Conservation (phyloP, 306 rosid species). For the Trichosanthes cucumerina region DNA sequence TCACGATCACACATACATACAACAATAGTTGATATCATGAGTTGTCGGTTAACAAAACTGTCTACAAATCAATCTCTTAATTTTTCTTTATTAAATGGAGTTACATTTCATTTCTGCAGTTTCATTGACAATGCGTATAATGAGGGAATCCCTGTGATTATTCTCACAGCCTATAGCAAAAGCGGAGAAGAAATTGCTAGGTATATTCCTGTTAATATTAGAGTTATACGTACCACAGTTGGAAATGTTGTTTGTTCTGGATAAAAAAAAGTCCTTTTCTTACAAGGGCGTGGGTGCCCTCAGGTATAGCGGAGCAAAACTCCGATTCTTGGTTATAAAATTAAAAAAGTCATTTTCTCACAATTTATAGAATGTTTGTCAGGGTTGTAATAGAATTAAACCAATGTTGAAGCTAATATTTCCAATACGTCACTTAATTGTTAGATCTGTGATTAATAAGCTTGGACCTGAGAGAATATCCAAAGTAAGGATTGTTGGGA, state of each 20-base stretch:
- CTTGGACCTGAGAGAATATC: conserved; percentile 59
- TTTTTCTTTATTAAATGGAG: neutral
- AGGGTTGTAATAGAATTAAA: neutral
- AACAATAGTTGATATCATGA: neutral
- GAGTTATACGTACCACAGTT: conserved; percentile 1
- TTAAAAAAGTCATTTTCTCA: neutral
- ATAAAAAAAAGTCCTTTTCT: no score
- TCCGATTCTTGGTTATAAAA: no score
- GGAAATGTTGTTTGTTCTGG: neutral
- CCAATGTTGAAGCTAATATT: neutral
- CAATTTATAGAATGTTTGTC: neutral
- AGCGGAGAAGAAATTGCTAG: conserved; percentile 56
- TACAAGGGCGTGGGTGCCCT: no score
- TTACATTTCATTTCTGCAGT: conserved; percentile 29
- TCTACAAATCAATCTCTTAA: neutral
- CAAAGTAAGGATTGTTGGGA: conserved; percentile 55
- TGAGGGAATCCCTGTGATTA: conserved; percentile 59
- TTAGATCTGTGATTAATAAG: conserved; percentile 58
- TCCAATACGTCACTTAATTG: neutral
- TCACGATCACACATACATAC: neutral
- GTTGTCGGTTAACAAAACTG: neutral
- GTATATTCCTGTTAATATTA: conserved; percentile 31
- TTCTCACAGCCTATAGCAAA: conserved; percentile 66
- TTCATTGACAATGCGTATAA: conserved; percentile 67
- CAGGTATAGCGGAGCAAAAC: no score